These are phyloP conservation scores for Linum trigynum DNA, from an alignment of 345 rosid genomes.

Conservation along the genomic window DNA sequence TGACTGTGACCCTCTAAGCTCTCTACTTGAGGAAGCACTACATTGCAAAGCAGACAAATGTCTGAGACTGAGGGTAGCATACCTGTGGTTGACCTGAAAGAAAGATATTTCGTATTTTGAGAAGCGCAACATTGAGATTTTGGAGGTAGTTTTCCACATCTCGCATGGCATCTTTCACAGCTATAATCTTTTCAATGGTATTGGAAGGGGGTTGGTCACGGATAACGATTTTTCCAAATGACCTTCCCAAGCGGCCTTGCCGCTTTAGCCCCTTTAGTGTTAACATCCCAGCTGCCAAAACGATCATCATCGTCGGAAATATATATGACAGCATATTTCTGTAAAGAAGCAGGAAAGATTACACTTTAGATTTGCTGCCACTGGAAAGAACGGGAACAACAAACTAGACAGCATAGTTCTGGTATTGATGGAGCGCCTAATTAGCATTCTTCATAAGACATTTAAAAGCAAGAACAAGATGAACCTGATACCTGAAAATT, in stretches of 20 bases:
- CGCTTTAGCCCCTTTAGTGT: conserved; percentile 75
- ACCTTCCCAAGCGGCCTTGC: conserved; percentile 94
- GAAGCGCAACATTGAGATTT: conserved; percentile 69
- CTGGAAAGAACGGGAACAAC: background rate
- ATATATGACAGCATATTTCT: conserved; percentile 69
- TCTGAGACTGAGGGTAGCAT: conserved; percentile 13
- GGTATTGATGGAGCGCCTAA: background rate
- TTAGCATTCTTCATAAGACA: background rate
- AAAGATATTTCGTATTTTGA: conserved; percentile 64
- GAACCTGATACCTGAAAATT: conserved; percentile 54
- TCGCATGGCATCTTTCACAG: conserved; percentile 85
- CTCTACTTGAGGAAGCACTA: too few species aligned
- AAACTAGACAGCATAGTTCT: background rate
- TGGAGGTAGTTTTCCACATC: conserved; percentile 77
- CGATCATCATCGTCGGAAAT: conserved; percentile 51
- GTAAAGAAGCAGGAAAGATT: conserved; percentile 14
- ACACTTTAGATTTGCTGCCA: conserved; percentile 7
- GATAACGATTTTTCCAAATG: conserved; percentile 69
- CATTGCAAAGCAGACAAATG: too few species aligned
- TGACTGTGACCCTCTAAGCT: too few species aligned
- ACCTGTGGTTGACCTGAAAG: conserved; percentile 97
- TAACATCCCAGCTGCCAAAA: conserved; percentile 67
- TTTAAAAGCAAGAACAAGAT: background rate
- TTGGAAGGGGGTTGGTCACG: conserved; percentile 95
- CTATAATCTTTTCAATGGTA: conserved; percentile 85